Conservation (phyloP, 106 monocot genomes). For the Iris macrosiphon region DNA sequence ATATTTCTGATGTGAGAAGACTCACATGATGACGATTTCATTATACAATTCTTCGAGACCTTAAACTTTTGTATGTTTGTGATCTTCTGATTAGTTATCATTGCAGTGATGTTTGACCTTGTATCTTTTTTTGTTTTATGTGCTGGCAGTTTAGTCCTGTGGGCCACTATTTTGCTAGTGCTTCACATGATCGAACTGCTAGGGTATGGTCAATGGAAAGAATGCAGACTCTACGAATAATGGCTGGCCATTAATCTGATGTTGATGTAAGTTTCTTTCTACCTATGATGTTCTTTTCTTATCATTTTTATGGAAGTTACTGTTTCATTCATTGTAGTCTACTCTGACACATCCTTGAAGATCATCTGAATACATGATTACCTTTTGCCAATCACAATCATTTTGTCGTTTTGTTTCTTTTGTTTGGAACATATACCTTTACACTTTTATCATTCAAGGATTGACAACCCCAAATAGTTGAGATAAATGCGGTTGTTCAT, state of each 20-base stretch:
- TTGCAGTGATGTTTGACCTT: neutral
- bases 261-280: conserved; percentile 85
- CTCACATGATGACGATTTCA: no score
- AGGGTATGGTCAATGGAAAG: conserved; percentile 98
- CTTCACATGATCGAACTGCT: conserved; percentile 98
- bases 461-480: no score
- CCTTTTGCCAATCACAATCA: no score
- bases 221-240: conserved; percentile 86
- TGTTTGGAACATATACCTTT: no score
- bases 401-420: no score
- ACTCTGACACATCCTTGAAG: no score
- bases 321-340: neutral
- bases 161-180: conserved; percentile 94
- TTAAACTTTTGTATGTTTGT: no score
- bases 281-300: neutral
- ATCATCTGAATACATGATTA: no score
- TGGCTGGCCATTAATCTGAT: conserved; percentile 99
- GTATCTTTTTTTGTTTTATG: conserved; percentile 5
- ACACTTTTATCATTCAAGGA: no score
- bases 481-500: no score
- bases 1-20: no score
- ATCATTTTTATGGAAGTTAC: neutral
- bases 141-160: conserved; percentile 89
- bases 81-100: neutral
- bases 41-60: no score